Evolutionary conservation across 345 rosid genomes (phyloP).

Genomic region (Brassica napus): DNA sequence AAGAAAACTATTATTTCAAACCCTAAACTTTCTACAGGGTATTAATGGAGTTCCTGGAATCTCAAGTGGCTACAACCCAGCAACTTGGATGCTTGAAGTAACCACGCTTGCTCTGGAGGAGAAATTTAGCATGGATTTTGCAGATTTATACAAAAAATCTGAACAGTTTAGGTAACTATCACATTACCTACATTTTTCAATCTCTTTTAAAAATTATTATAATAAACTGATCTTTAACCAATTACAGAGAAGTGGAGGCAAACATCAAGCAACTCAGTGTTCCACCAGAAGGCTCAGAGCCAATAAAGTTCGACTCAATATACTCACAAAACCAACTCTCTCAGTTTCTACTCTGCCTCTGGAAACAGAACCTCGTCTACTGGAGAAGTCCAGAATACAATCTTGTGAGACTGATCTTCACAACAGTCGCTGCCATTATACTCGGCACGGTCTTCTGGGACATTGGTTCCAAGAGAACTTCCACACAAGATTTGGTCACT

Average conservation of each 20-base stretch:
- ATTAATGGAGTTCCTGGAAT: slow-evolving; percentile 62
- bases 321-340: slow-evolving; percentile 53
- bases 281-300: slow-evolving; percentile 67
- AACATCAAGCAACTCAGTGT: slow-evolving; percentile 52
- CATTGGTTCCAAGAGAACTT: slow-evolving; percentile 59
- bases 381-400: slow-evolving; percentile 96
- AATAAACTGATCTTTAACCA: not conserved
- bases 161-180: slow-evolving; percentile 56
- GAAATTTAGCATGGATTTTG: slow-evolving; percentile 62
- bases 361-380: slow-evolving; percentile 88
- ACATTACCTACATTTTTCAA: not conserved
- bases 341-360: slow-evolving; percentile 64
- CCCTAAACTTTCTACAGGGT: slow-evolving; percentile 45
- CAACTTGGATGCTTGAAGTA: slow-evolving; percentile 98
- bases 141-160: slow-evolving; percentile 65
- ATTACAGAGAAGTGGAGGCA: slow-evolving; percentile 64
- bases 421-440: slow-evolving; percentile 57
- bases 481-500: slow-evolving; percentile 58
- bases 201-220: not conserved
- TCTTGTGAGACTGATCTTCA: slow-evolving; percentile 64
- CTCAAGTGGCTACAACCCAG: slow-evolving; percentile 75
- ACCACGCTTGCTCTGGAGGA: slow-evolving; percentile 68
- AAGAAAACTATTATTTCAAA: not conserved
- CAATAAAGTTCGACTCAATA: slow-evolving; percentile 56
- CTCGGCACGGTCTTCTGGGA: slow-evolving; percentile 84